Evolutionary conservation across 441 rosid genomes (phyloP).

Genomic region (Adansonia gregorii): DNA sequence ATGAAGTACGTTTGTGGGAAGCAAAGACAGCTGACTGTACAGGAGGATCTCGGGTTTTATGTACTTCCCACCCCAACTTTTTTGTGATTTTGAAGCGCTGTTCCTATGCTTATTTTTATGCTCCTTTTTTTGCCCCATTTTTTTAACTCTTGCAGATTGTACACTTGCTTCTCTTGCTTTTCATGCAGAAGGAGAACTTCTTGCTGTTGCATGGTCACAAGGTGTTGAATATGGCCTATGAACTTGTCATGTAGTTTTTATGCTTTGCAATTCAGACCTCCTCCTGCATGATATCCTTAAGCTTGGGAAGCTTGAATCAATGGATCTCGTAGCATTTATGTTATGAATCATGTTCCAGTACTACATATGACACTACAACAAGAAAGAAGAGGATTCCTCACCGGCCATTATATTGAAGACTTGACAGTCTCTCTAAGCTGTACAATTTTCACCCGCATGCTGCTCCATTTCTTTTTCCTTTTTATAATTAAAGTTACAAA

Average conservation of each 20-base stretch:
- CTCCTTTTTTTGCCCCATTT: background rate
- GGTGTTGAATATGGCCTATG: conserved; percentile 46
- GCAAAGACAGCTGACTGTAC: conserved; percentile 75
- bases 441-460: conserved; percentile 88
- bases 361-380: conserved; percentile 81
- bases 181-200: conserved; percentile 88
- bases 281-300: background rate
- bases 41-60: conserved; percentile 69
- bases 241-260: background rate
- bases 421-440: conserved; percentile 85
- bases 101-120: background rate
- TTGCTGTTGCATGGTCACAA: conserved; percentile 97
- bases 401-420: conserved; percentile 77
- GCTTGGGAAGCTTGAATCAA: background rate
- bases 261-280: background rate
- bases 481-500: no score
- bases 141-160: conserved; percentile 51
- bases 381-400: conserved; percentile 62
- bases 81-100: conserved; percentile 17
- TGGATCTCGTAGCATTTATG: conserved; percentile 21
- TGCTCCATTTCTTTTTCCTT: conserved; percentile 60
- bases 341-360: conserved; percentile 50
- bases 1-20: conserved; percentile 86
- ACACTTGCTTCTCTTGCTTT: conserved; percentile 97
- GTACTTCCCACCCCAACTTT: conserved; percentile 48